phyloP scores from a whole-genome alignment of 2,329 filamentous ascomycete species.

The Pestalotiopsis fici region DNA sequence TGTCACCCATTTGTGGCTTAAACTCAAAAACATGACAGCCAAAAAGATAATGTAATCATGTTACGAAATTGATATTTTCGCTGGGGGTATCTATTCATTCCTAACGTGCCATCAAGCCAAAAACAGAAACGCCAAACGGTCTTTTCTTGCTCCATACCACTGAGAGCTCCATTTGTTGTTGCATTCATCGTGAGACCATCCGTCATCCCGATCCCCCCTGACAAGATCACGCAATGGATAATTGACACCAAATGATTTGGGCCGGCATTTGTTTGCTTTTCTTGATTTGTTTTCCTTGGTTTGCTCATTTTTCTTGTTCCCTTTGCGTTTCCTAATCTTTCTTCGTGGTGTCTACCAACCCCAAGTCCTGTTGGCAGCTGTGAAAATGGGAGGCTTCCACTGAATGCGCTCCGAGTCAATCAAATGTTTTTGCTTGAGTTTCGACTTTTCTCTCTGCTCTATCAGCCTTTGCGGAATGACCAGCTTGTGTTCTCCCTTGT shows the following conservation, averaged over 20 bases:
- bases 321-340: too few species aligned
- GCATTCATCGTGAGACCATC: too few species aligned
- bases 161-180: too few species aligned
- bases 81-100: slow-evolving; percentile 2
- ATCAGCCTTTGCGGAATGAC: slow-evolving; percentile 85
- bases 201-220: too few species aligned
- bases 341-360: slow-evolving; percentile 83
- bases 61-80: not conserved
- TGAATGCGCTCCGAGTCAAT: slow-evolving; percentile 80
- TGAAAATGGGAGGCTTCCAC: slow-evolving; percentile 97
- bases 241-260: too few species aligned
- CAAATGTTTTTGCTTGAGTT: slow-evolving; percentile 71
- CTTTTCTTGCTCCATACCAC: too few species aligned
- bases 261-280: too few species aligned
- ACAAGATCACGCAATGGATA: not conserved
- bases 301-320: too few species aligned
- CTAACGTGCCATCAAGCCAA: not conserved
- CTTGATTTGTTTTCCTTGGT: too few species aligned
- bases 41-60: not conserved
- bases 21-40: not conserved
- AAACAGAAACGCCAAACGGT: not conserved
- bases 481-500: slow-evolving; percentile 95
- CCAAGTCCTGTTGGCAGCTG: slow-evolving; percentile 87
- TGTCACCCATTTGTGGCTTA: not conserved
- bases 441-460: slow-evolving; percentile 77